Base-by-base conservation (phyloP, 805 yeast species). In the Debaryomyces tyrocola region DNA sequence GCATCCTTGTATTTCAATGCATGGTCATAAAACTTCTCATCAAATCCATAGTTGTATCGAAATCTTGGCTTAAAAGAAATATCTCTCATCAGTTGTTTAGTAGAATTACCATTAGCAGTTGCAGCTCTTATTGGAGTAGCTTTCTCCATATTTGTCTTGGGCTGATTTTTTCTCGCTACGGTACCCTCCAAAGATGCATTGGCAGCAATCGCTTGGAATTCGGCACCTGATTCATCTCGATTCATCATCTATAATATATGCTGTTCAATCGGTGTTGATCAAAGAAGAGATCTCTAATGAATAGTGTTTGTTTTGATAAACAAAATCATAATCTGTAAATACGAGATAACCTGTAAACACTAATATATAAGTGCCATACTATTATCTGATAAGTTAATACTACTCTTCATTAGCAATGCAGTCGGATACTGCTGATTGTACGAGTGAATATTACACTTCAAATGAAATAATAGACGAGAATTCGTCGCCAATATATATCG, bases 1-100 rank as follows among this genome's bases (percentile, higher is more conserved):
- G 63, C 64, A 14, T 67, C 70, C 47, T 84, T 77, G 33, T 74
- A 68, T 20, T 70, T 61, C 4, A 79, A 62, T 2, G 79, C 62
- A 14, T 62, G 60, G 9, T 76, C 60, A 36, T 79, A 68, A 43
- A 71, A 71, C 0, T 59, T 60, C 33, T 69, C 72, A 52, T 80
- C 75, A 21, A 64, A 56, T 0, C 91, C 91, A 57, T 74, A 83
- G 41, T 60, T 60, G 49, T 60, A 64, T 24, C 60, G 58, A 48
- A 70, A 67, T 44, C 75, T 53, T 2, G 66, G 54, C 43, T 62
- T 65, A 47, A 62, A 57, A 0, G 69, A 49, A 20, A 58, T 42
- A 47, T 66, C 71, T 37, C 62, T 49, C 35, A 51, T 34, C 40
- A 45, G 45, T 39, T 43, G 45, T 20, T 42, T 35, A 6, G 41